Conservation (phyloP, 1,139 yeast species). For the Barnettozyma hawaiiensis region DNA sequence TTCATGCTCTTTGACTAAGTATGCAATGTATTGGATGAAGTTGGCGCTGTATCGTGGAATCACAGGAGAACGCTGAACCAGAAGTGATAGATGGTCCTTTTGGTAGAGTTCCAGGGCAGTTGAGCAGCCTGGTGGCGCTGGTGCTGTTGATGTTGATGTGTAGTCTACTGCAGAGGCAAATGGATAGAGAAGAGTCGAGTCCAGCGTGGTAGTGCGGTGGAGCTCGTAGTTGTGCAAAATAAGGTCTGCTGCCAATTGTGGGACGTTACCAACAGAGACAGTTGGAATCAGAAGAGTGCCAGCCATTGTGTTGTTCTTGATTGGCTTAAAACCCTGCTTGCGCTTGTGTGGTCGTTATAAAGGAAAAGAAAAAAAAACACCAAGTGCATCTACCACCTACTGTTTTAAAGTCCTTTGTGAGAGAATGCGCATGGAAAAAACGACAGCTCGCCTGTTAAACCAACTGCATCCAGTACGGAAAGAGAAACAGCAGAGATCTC, state of each 20-base stretch:
- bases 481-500: not conserved
- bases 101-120: constrained; percentile 60
- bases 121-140: constrained; percentile 29
- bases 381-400: too few species aligned
- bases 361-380: too few species aligned
- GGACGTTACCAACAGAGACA: constrained; percentile 83
- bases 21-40: constrained; percentile 38
- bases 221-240: constrained; percentile 58
- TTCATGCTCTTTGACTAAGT: constrained; percentile 48
- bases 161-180: constrained; percentile 76
- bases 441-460: not conserved
- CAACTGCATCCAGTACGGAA: not conserved
- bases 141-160: constrained; percentile 4
- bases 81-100: constrained; percentile 40
- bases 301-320: not conserved
- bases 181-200: constrained; percentile 53
- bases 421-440: not conserved
- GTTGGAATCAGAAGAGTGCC: constrained; percentile 55
- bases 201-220: constrained; percentile 2
- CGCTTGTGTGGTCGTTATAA: too few species aligned
- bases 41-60: constrained; percentile 53
- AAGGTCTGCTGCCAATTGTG: constrained; percentile 76
- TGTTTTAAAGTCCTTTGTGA: too few species aligned
- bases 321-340: too few species aligned
- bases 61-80: constrained; percentile 84